Evolutionary conservation across 148 eudicot genomes (phyloP), one percentile per base, ranked within the genome.

Genomic region (Nepenthes mirabilis): DNA sequence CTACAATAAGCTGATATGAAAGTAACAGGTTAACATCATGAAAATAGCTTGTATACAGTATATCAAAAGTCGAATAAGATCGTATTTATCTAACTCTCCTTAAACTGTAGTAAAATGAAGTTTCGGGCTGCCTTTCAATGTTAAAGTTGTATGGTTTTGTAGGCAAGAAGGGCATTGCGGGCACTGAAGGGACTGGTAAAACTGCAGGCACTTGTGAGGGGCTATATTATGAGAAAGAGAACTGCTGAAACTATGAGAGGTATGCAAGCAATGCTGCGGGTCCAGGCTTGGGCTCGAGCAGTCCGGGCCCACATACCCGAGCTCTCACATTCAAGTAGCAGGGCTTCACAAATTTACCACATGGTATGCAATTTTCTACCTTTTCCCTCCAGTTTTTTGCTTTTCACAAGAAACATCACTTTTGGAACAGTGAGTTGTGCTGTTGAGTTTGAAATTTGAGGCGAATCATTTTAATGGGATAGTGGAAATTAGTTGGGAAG

Each of bases 131-230:
- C 23, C 23, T 23, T 23, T 23, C 23, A 23, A 23, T 23, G 23
- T 23, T 23, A 23, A 23, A 23, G 23, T 23, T 23, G 23, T 23
- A 57, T 14, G 36, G 23, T 8, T 68, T 23, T 70, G 58, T 55
- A 91, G 98, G 83, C 98, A 33, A 91, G 90, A 70, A 88, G 82
- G 66, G 98, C 94, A 47, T 63, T 88, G 66, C 59, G 83, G 67
- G 95, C 97, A 47, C 59, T 91, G 52, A 91, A 83, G 72, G 89
- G 83, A 13, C 54, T 91, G 47, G 98, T 91, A 43, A 91, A 72
- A 70, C 80, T 91, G 32, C 98, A 91, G 58, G 98, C 96, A 23
- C 79, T 80, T 0, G 96, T 83, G 2, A 71, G 98, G 63, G 98
- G 98, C 11, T 83, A 88, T 72, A 86, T 85, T 62, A 65, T 85